These are phyloP conservation scores for Bauhinia variegata DNA, from an alignment of 306 rosid species.

Conservation along the genomic window DNA sequence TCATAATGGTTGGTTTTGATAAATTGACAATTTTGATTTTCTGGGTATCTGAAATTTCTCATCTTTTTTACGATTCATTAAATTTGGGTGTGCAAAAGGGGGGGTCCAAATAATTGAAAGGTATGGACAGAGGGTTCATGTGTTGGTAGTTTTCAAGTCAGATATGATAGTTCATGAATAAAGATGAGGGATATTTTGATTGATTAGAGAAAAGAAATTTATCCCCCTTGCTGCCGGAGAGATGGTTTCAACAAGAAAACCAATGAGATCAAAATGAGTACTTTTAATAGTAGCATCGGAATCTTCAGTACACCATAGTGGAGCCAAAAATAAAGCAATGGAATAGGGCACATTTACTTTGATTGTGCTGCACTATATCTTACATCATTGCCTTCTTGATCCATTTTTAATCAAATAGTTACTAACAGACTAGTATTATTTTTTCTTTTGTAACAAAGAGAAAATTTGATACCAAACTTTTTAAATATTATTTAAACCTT, in stretches of 20 bases:
- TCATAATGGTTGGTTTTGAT: background rate
- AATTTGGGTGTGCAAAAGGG: constrained; percentile 34
- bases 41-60: constrained; percentile 21
- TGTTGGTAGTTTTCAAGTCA: constrained; percentile 50
- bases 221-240: constrained; percentile 30
- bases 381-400: too few relatives aligned
- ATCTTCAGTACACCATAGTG: constrained; percentile 48
- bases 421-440: too few relatives aligned
- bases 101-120: constrained; percentile 54
- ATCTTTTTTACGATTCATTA: constrained; percentile 1
- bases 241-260: constrained; percentile 39
- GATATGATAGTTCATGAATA: constrained; percentile 65
- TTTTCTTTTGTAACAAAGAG: too few relatives aligned
- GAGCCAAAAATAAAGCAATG: constrained; percentile 41
- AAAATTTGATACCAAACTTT: too few relatives aligned
- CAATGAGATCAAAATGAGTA: constrained; percentile 39
- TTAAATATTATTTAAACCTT: too few relatives aligned
- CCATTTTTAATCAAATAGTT: too few relatives aligned
- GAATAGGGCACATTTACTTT: too few relatives aligned
- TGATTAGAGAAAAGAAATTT: constrained; percentile 44
- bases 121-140: constrained; percentile 42
- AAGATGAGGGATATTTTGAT: constrained; percentile 54
- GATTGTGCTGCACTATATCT: too few relatives aligned
- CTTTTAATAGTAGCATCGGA: constrained; percentile 42
- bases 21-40: constrained; percentile 15